Evolutionary conservation across 306 rosid genomes (phyloP).

Genomic region (Argentina anserina): DNA sequence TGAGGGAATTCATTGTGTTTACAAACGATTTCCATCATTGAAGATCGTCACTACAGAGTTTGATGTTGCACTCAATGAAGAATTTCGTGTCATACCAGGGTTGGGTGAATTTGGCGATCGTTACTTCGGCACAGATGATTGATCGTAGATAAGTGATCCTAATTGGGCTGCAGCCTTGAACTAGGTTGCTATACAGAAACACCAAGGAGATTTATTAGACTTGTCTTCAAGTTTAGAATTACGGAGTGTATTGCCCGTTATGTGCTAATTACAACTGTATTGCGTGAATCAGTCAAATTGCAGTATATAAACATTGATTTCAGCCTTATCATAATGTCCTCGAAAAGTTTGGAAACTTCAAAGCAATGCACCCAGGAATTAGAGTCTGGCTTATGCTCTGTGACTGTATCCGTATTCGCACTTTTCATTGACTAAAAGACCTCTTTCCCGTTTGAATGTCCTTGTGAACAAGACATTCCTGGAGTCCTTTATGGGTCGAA

Average conservation of each 20-base stretch:
- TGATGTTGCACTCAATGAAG: constrained; percentile 70
- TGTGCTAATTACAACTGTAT: not conserved
- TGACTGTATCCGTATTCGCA: too few relatives aligned
- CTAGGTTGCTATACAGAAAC: not conserved
- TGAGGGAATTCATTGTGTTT: constrained; percentile 92
- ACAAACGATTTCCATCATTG: constrained; percentile 74
- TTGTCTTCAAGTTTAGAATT: not conserved
- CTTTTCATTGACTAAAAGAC: too few relatives aligned
- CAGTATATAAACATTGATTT: not conserved
- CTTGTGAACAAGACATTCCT: too few relatives aligned
- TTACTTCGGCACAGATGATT: constrained; percentile 83
- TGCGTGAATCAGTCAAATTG: not conserved
- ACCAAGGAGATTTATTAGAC: not conserved
- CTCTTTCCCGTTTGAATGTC: too few relatives aligned
- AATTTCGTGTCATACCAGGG: constrained; percentile 86
- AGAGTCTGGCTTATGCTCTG: too few relatives aligned
- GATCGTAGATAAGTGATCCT: constrained; percentile 5
- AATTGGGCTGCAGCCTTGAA: constrained; percentile 9
- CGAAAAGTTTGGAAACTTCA: too few relatives aligned
- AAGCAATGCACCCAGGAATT: too few relatives aligned
- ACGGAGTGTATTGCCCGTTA: not conserved
- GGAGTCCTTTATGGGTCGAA: too few relatives aligned
- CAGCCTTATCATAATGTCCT: too few relatives aligned
- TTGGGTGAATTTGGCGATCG: constrained; percentile 96
- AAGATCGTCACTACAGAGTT: constrained; percentile 96